Evolutionary conservation across 805 yeast species (phyloP), one percentile per base, ranked within the genome.

Genomic region (Wickerhamomyces subpelliculosus): DNA sequence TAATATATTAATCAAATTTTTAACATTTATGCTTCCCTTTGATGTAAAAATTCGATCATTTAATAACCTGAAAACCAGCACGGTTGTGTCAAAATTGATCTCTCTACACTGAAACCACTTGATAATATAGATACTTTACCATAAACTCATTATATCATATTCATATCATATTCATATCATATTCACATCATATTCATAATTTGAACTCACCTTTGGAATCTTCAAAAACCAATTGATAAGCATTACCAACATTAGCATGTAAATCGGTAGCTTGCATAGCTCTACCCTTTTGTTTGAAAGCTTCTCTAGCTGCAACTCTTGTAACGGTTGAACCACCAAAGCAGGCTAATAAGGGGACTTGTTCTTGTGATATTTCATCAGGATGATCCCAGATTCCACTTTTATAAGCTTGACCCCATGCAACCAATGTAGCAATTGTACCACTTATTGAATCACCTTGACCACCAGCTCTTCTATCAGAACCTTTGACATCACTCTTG

Each of bases 371-470:
- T 6, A 60, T 40, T 17, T 57, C 51, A 18, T 62, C 52, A 2
- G 62, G 54, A 17, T 63, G 71, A 2, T 70, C 69, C 89, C 95
- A 85, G 2, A 80, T 51, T 3, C 65, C 58, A 24, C 68, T 52
- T 42, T 74, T 71, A 54, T 84, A 82, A 11, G 82, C 80, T 19
- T 71, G 54, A 6, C 84, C 76, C 95, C 95, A 90, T 5, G 86
- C 84, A 25, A 84, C 52, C 51, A 90, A 67, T 0, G 95, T 81
- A 1, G 89, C 88, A n/a, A 88, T 61, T 19, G 85, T 66, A 0
- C 98, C 98, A 1, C 90, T 75, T 28, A 93, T 58, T 0, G 96
- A 84, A 51, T 93, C 98, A 20, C 98, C 98, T 62, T 93, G 97
- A 0, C 98, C 98, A 11, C 97, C 96, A 8, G 85, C 94, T 38